Evolutionary conservation across 176 grass and related monocot genomes (phyloP).

Genomic region (Oryza meyeriana): DNA sequence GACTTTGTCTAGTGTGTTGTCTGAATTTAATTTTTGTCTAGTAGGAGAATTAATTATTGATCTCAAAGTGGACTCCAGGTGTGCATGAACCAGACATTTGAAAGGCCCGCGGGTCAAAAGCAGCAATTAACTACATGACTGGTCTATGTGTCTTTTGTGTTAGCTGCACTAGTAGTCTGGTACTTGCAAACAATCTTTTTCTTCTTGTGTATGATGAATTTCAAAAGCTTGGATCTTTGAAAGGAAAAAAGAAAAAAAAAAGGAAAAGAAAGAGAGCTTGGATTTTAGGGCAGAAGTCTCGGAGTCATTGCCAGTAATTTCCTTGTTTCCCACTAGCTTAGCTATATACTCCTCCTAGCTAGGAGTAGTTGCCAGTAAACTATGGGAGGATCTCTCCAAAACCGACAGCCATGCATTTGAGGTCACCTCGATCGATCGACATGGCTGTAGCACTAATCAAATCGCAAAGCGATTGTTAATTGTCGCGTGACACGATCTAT

Average conservation of each 20-base stretch:
- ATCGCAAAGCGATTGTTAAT: not conserved
- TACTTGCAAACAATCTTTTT: not conserved
- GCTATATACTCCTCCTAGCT: too few relatives aligned
- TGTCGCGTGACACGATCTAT: not conserved
- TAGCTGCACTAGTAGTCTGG: not conserved
- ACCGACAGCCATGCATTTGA: not conserved
- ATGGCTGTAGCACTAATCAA: not conserved
- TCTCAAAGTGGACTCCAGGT: constrained; percentile 10
- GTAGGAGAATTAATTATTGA: not conserved
- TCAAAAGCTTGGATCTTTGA: not conserved
- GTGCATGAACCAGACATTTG: constrained; percentile 7
- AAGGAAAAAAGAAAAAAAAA: not conserved
- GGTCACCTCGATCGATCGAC: not conserved
- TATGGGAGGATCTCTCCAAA: not conserved
- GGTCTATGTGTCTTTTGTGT: not conserved
- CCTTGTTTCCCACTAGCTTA: not conserved
- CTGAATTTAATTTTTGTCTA: not conserved
- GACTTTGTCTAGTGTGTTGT: not conserved
- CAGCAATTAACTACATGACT: not conserved
- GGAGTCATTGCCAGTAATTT: not conserved
- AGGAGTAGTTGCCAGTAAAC: not conserved
- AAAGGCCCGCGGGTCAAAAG: not conserved
- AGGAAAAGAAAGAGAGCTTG: not conserved
- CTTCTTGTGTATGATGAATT: too few relatives aligned
- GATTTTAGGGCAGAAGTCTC: constrained; percentile 2